Conservation (phyloP, 495 filamentous ascomycete genomes). For the Penicillium argentinense region DNA sequence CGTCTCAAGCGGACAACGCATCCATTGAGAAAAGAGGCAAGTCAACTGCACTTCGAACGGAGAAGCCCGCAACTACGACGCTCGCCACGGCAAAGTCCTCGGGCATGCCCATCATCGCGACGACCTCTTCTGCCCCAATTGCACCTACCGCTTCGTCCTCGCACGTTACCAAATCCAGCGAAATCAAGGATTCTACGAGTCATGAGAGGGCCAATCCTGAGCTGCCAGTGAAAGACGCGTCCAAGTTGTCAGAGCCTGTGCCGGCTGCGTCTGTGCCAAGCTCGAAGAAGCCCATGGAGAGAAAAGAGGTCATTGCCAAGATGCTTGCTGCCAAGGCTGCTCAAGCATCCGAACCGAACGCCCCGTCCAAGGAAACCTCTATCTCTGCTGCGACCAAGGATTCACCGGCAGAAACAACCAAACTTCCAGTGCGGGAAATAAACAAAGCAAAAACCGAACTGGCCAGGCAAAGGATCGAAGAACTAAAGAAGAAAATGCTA, state of each 20-base stretch:
- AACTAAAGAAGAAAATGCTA: conserved; percentile 45
- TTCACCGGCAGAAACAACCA: conserved; percentile 18
- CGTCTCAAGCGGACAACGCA: too few relatives aligned
- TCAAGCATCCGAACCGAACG: conserved; percentile 23
- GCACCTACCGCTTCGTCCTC: too few relatives aligned
- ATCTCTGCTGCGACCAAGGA: conserved; percentile 10
- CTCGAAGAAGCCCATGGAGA: conserved; percentile 56
- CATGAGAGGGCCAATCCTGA: too few relatives aligned
- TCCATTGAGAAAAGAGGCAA: neutral
- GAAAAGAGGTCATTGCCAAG: conserved; percentile 74
- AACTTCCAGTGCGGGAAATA: conserved; percentile 44
- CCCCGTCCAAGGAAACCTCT: conserved; percentile 16
- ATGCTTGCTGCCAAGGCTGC: conserved; percentile 63
- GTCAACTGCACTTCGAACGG: neutral
- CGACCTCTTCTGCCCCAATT: too few relatives aligned
- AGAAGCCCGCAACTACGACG: neutral
- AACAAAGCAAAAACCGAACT: conserved; percentile 58
- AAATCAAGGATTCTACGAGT: too few relatives aligned
- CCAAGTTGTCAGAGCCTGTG: too few relatives aligned
- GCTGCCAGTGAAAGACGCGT: too few relatives aligned
- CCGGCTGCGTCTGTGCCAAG: conserved; percentile 12
- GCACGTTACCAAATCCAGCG: too few relatives aligned
- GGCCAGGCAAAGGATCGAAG: conserved; percentile 51
- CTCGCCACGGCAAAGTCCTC: too few relatives aligned
- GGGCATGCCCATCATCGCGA: too few relatives aligned